Conservation (phyloP, 2,329 filamentous ascomycete species). For the Penicillium sp. region DNA sequence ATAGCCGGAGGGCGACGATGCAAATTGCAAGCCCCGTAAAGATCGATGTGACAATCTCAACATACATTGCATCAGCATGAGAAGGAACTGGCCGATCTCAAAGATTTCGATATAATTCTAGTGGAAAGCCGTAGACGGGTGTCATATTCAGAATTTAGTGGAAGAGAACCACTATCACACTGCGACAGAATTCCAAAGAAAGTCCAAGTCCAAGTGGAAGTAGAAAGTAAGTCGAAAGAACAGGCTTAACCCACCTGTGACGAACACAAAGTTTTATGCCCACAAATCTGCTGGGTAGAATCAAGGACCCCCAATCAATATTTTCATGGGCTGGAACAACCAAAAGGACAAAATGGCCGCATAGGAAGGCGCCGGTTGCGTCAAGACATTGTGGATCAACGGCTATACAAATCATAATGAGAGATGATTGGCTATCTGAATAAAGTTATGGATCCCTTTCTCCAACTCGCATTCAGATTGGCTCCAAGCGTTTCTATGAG, state of each 20-base stretch:
- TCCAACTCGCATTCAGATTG: neutral
- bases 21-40: slow-evolving; percentile 22
- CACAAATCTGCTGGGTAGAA: neutral
- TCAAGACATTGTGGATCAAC: slow-evolving; percentile 11
- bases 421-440: neutral
- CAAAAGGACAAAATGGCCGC: neutral
- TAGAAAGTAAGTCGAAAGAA: too few species aligned
- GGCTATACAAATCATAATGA: too few species aligned
- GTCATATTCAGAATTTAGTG: neutral
- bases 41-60: slow-evolving; percentile 18
- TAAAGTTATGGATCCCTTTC: neutral
- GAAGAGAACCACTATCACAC: neutral
- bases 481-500: neutral
- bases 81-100: neutral
- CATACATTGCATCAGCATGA: slow-evolving; percentile 19
- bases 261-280: neutral
- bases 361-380: slow-evolving; percentile 12
- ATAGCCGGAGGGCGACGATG: slow-evolving; percentile 24
- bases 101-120: neutral
- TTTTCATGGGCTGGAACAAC: slow-evolving; percentile 1
- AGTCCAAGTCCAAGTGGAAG: too few species aligned
- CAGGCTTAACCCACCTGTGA: too few species aligned
- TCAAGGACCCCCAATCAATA: neutral
- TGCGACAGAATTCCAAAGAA: neutral
- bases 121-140: neutral